These are phyloP conservation scores for Xylaria bambusicola DNA, from an alignment of 495 filamentous ascomycete species.

Conservation along the genomic window DNA sequence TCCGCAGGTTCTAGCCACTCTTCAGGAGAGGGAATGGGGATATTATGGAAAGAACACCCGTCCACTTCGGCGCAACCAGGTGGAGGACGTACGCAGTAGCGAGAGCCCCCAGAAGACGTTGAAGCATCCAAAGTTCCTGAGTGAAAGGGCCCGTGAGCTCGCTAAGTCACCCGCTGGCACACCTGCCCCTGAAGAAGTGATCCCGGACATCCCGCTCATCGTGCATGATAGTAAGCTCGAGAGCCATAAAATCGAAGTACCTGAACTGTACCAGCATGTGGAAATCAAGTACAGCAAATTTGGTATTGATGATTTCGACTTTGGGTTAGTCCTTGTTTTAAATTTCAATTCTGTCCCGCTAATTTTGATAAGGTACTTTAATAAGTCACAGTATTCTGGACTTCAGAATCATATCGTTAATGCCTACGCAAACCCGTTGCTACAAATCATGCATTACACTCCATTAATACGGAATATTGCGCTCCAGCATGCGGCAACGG, in stretches of 20 bases:
- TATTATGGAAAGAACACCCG: constrained; percentile 77
- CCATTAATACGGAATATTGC: constrained; percentile 86
- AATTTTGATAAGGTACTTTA: constrained; percentile 69
- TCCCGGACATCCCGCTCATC: constrained; percentile 42
- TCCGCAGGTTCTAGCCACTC: constrained; percentile 64
- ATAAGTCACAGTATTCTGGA: constrained; percentile 85
- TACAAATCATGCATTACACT: constrained; percentile 90
- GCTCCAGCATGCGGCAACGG: constrained; percentile 82
- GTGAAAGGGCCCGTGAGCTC: constrained; percentile 80
- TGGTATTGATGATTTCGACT: constrained; percentile 97
- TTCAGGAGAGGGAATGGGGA: constrained; percentile 70
- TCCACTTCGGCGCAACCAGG: constrained; percentile 72
- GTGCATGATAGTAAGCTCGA: constrained; percentile 60
- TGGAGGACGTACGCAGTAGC: constrained; percentile 69
- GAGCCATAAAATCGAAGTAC: constrained; percentile 70
- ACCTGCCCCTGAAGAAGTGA: constrained; percentile 60
- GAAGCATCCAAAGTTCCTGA: constrained; percentile 82
- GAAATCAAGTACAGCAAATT: constrained; percentile 98
- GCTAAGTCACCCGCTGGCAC: constrained; percentile 54
- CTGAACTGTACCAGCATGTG: constrained; percentile 82
- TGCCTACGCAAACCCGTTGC: constrained; percentile 89
- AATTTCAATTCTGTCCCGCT: constrained; percentile 12
- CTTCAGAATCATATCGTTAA: constrained; percentile 95
- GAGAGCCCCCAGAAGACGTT: constrained; percentile 56
- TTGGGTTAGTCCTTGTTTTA: constrained; percentile 67